These are phyloP conservation scores for Ceratobasidium theobromae DNA, from an alignment of 1,284 basidiomycete genomes.

Conservation along the genomic window DNA sequence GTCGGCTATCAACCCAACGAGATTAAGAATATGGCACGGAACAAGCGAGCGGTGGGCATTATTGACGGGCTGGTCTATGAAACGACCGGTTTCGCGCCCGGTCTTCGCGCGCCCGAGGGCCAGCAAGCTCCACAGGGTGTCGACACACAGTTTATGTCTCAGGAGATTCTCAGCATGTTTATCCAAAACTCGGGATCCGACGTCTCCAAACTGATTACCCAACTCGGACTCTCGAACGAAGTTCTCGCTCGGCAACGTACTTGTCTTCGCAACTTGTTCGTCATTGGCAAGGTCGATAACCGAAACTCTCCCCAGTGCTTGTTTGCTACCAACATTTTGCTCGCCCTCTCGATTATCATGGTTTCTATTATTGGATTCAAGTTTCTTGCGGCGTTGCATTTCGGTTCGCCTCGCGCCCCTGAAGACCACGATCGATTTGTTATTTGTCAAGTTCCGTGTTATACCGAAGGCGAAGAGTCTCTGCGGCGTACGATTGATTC, in stretches of 20 bases:
- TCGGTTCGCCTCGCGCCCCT: conserved; percentile 78
- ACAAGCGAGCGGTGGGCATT: conserved; percentile 72
- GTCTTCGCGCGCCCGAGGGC: conserved; percentile 61
- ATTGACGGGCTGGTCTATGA: conserved; percentile 89
- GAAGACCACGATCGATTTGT: conserved; percentile 99
- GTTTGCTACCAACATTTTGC: conserved; percentile 90
- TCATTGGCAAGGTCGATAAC: conserved; percentile 89
- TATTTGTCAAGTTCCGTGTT: conserved; percentile 97
- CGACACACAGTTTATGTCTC: conserved; percentile 78
- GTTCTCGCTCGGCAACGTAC: conserved; percentile 77
- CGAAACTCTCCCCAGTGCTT: conserved; percentile 89
- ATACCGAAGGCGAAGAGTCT: conserved; percentile 91
- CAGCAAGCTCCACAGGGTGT: conserved; percentile 57
- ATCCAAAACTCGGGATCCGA: conserved; percentile 79
- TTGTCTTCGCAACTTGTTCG: conserved; percentile 91
- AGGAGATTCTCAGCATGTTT: conserved; percentile 77
- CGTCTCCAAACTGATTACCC: conserved; percentile 77
- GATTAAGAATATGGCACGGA: conserved; percentile 67
- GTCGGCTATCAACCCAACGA: conserved; percentile 83
- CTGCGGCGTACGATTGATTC: conserved; percentile 92
- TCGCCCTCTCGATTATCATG: conserved; percentile 90
- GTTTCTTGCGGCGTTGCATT: conserved; percentile 93
- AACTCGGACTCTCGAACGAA: conserved; percentile 63
- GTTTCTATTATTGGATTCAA: conserved; percentile 97
- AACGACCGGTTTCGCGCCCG: conserved; percentile 62